Base-by-base conservation (phyloP, 2,329 filamentous ascomycete genomes). In the Colletotrichum truncatum region DNA sequence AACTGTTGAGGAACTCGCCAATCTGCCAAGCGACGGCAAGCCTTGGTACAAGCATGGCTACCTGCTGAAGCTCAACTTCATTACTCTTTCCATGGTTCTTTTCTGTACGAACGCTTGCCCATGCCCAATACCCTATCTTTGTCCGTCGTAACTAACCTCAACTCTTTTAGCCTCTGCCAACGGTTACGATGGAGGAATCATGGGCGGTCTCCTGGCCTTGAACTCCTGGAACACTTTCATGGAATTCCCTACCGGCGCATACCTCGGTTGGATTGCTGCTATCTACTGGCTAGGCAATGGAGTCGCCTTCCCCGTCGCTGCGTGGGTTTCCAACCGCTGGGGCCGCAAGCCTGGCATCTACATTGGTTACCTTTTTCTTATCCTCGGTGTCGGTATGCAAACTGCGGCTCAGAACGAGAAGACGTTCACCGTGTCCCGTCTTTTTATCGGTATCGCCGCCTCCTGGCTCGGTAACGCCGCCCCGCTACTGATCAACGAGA, bases 141-240 rank as follows among this genome's bases (percentile, higher is more conserved):
- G 12, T 28, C 3, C 21, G n/a, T n/a, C 7, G 11, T 18, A 34
- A 18, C 62, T 55, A 36, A 65, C 39, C 11, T 8, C 3, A 4
- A 26, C 18, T 5, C 6, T 12, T 2, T 2, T 4, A 65, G 74
- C 80, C 77, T 69, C 77, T 79, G 66, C 76, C 0, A 71, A 72
- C 0, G 77, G 77, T 0, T 78, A 76, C 55, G 76, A 78, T 26
- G 76, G 75, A 18, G 79, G 78, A 1, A 75, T 83, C 64, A 80
- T 81, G 78, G 83, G 83, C 64, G 81, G 80, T 10, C 73, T 83
- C 0, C 80, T 83, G 56, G 75, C 80, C 8, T 73, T 81, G 0
- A 65, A 73, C 0, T 71, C 77, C 64, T 84, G 82, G 81, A 74
- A 77, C 55, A 59, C 67, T 2, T 82, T 81, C 61, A 81, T 84